Evolutionary conservation across 2,329 filamentous ascomycete genomes (phyloP).

Genomic region (Cordyceps cicadae): DNA sequence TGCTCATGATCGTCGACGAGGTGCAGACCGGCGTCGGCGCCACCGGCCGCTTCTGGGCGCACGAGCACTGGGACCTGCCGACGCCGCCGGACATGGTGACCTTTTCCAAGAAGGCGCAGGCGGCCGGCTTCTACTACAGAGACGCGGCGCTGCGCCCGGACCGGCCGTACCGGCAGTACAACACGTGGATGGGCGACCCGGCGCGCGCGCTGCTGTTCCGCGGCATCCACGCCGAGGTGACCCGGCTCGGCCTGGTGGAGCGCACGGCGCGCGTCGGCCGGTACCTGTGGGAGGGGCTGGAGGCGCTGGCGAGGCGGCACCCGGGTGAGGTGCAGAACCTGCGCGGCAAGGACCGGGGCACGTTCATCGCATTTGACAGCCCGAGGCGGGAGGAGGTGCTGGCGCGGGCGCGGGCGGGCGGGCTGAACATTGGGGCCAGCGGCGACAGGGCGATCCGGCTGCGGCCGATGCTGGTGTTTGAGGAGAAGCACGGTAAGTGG

Average conservation of each 20-base stretch:
- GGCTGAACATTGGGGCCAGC: slow-evolving; percentile 11
- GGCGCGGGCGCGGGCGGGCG: slow-evolving; percentile 31
- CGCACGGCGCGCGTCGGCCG: slow-evolving; percentile 70
- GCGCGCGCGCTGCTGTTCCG: slow-evolving; percentile 78
- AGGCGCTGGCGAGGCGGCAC: slow-evolving; percentile 59
- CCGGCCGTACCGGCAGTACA: slow-evolving; percentile 92
- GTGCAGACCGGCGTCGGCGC: slow-evolving; percentile 90
- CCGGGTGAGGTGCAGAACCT: slow-evolving; percentile 75
- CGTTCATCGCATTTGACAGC: slow-evolving; percentile 87
- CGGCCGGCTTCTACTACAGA: slow-evolving; percentile 85
- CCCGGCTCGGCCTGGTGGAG: slow-evolving; percentile 64
- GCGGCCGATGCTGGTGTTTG: slow-evolving; percentile 12
- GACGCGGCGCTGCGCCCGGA: slow-evolving; percentile 74
- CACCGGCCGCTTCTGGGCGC: slow-evolving; percentile 91
- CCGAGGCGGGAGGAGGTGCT: slow-evolving; percentile 73
- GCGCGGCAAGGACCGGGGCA: slow-evolving; percentile 78
- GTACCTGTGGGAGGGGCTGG: slow-evolving; percentile 66
- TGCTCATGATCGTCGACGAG: slow-evolving; percentile 87
- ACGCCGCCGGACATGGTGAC: slow-evolving; percentile 86
- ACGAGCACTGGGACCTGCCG: slow-evolving; percentile 82
- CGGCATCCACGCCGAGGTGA: slow-evolving; percentile 74
- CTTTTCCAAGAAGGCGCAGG: slow-evolving; percentile 92
- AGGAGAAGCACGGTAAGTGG: slow-evolving; percentile 12
- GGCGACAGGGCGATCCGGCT: slow-evolving; percentile 12
- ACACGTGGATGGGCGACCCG: slow-evolving; percentile 96